A percentile compares a stretch with the other conserved stretches of the same genome.
phyloP scores from a whole-genome alignment of 768 basidiomycete species.

The Daedalea quercina region DNA sequence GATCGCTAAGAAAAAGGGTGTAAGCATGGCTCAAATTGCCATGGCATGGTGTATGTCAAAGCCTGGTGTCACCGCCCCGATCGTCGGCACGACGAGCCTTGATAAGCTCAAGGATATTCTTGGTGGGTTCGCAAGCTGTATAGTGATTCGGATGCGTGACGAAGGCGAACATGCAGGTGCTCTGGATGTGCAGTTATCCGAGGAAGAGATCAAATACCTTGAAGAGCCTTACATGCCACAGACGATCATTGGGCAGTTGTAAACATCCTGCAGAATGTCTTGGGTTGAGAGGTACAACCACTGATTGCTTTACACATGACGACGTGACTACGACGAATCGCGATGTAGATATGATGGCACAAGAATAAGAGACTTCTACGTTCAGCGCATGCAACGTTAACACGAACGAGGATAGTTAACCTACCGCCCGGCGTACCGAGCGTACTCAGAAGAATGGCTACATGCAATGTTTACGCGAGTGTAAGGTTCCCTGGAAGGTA shows the following conservation, averaged over 20 bases:
- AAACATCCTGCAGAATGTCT: neutral
- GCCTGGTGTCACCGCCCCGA: conserved; percentile 32
- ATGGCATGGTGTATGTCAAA: conserved; percentile 19
- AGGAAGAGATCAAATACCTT: conserved; percentile 48
- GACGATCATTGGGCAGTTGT: conserved; percentile 38
- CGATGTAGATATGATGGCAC: no score
- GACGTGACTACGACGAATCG: no score
- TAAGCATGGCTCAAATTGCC: conserved; percentile 28
- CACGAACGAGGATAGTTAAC: no score
- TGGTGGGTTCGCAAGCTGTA: conserved; percentile 10
- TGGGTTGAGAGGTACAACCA: neutral
- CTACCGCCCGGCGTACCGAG: no score
- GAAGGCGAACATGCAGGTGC: no score
- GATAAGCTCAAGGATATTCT: conserved; percentile 35
- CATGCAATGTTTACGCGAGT: no score
- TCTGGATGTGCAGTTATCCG: conserved; percentile 38
- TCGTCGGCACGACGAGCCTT: conserved; percentile 33
- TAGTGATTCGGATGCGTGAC: no score
- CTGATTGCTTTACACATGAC: no score
- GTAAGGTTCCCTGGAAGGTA: no score
- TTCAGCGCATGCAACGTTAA: no score
- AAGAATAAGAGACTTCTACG: no score
- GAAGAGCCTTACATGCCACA: conserved; percentile 45
- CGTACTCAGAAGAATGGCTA: no score
- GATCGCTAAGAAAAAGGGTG: conserved; percentile 33